Base-by-base conservation (phyloP, 2,329 filamentous ascomycete species). In the Hymenoscyphus fructigenus region DNA sequence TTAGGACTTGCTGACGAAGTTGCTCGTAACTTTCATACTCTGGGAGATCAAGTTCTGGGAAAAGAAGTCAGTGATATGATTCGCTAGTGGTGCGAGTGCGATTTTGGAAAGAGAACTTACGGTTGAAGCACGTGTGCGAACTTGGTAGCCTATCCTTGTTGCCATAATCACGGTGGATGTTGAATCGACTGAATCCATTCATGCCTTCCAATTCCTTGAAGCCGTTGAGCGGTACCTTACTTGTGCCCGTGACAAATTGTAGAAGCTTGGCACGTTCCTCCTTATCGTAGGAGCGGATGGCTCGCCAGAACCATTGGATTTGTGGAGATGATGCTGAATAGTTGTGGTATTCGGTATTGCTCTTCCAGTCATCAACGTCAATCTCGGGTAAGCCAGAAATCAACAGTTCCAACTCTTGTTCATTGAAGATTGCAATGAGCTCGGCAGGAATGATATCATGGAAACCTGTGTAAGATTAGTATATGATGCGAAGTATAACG, bases 281-380 rank as follows among this genome's bases (percentile, higher is more conserved):
- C 81, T 98, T 98, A 82, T 98, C 96, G 75, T 97, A 99, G 4
- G 93, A 97, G 72, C 95, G 89, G 55, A 99, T 88, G 29, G 95
- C 95, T 74, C 96, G 90, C 95, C 95, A 99, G 87, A 99, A 99
- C 95, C 95, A 99, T 77, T 98, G 93, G 66, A 99, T 97, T 77
- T 99, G 96, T 56, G 92, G 91, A 2, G 95, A 97, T 0, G 93
- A 94, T 36, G 92, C 90, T 4, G 88, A 92, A 81, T 99, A 99
- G 78, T 98, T 98, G 79, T 98, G 94, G 74, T 99, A 98, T 76
- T 99, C 96, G 1, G 94, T 96, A 79, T 97, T 97, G 79, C 91
- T 93, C 85, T 97, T 97, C 95, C 95, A 99, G 79, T 99, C 95
- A 75, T 99, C 95, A 50, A 98, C 88, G 72, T 99, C 94, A 71